phyloP scores from a whole-genome alignment of 805 yeast genomes.

The Candida hungchunana region DNA sequence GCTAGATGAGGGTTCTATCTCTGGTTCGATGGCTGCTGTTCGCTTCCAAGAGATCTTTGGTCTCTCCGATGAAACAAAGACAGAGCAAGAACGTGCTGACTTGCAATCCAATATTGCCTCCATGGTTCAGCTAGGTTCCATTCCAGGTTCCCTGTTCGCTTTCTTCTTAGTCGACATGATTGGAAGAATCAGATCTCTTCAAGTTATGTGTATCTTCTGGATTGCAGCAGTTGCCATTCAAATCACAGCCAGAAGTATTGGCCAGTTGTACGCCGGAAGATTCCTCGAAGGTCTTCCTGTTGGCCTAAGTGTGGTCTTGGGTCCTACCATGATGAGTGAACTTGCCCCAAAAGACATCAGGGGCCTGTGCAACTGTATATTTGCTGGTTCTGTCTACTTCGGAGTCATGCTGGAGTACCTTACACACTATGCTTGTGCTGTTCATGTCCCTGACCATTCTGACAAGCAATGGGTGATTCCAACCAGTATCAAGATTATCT shows the following conservation, averaged over 20 bases:
- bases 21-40: constrained; percentile 41
- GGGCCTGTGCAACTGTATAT: constrained; percentile 48
- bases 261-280: constrained; percentile 52
- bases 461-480: constrained; percentile 51
- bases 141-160: constrained; percentile 49
- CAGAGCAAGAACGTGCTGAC: constrained; percentile 35
- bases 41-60: constrained; percentile 42
- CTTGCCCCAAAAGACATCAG: constrained; percentile 49
- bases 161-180: constrained; percentile 42
- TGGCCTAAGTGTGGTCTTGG: constrained; percentile 52
- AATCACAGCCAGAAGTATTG: constrained; percentile 39
- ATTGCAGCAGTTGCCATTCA: constrained; percentile 43
- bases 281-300: constrained; percentile 50
- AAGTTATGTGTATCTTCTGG: constrained; percentile 39
- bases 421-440: constrained; percentile 47
- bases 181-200: constrained; percentile 47
- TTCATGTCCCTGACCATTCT: constrained; percentile 30
- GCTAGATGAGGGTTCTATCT: constrained; percentile 49
- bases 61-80: constrained; percentile 35
- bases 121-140: constrained; percentile 54
- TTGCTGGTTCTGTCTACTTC: constrained; percentile 54
- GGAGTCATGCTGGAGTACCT: constrained; percentile 49
- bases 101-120: constrained; percentile 48
- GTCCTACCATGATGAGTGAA: constrained; percentile 51
- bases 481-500: constrained; percentile 41